phyloP scores from a whole-genome alignment of 2,329 filamentous ascomycete species.

The Fusarium denticulatum region DNA sequence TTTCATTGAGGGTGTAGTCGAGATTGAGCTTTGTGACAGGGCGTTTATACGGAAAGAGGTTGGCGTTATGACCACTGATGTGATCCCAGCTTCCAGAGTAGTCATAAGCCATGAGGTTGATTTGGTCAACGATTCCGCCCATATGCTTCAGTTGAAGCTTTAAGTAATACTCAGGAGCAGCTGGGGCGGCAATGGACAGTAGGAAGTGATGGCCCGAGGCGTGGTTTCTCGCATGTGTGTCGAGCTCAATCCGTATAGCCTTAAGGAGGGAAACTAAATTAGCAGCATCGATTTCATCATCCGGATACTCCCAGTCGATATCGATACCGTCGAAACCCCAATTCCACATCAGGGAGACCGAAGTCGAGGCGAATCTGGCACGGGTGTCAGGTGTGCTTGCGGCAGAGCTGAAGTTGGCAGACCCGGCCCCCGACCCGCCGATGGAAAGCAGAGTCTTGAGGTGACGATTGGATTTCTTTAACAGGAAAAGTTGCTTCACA shows the following conservation, averaged over 20 bases:
- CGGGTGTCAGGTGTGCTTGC: conserved; percentile 21
- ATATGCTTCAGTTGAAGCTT: conserved; percentile 21
- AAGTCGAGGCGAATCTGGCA: conserved; percentile 22
- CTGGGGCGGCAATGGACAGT: conserved; percentile 26
- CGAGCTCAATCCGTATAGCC: conserved; percentile 24
- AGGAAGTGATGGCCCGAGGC: conserved; percentile 13
- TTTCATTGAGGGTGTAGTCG: conserved; percentile 9
- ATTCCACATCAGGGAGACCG: conserved; percentile 29
- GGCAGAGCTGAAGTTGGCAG: conserved; percentile 24
- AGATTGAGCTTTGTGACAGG: conserved; percentile 10
- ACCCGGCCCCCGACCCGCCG: conserved; percentile 27
- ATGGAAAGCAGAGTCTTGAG: conserved; percentile 31
- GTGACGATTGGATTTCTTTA: conserved; percentile 29
- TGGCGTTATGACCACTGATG: conserved; percentile 36
- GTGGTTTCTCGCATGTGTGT: conserved; percentile 8
- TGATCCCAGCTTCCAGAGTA: conserved; percentile 41
- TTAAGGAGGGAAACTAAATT: conserved; percentile 29
- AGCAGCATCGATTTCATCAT: conserved; percentile 11
- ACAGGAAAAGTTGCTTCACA: conserved; percentile 27
- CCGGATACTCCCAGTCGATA: conserved; percentile 31
- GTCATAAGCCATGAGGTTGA: conserved; percentile 35
- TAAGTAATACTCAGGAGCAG: conserved; percentile 16
- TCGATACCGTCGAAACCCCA: conserved; percentile 34
- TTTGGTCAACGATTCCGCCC: conserved; percentile 15
- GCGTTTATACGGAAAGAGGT: conserved; percentile 52